Percentiles rank a stretch among this genome's conserved stretches.
Evolutionary conservation across 2,329 filamentous ascomycete genomes (phyloP).

Genomic region (Verticillium klebahnii): DNA sequence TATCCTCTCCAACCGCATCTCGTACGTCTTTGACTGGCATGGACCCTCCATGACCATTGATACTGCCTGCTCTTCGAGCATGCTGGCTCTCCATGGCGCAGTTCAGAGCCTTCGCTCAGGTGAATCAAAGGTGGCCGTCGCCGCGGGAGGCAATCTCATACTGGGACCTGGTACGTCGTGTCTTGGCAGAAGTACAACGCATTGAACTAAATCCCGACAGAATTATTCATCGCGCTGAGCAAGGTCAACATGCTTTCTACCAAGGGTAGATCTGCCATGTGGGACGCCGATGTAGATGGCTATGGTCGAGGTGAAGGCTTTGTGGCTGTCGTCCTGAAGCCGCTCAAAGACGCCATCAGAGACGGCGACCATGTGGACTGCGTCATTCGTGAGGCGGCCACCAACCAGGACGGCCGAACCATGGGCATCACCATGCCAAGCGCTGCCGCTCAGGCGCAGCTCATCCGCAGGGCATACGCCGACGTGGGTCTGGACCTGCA

Average conservation of each 20-base stretch:
- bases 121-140: conserved; percentile 25
- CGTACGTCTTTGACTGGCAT: conserved; percentile 34
- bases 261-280: conserved; percentile 29
- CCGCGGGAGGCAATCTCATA: conserved; percentile 24
- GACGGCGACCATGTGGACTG: conserved; percentile 20
- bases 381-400: conserved; percentile 17
- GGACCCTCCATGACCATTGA: conserved; percentile 38
- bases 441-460: conserved; percentile 16
- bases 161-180: conserved; percentile 8
- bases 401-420: conserved; percentile 15
- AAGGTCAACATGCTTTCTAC: conserved; percentile 29
- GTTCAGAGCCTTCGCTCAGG: conserved; percentile 27
- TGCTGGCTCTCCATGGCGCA: conserved; percentile 37
- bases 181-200: conserved; percentile 12
- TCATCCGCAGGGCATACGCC: conserved; percentile 22
- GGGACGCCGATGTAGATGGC: conserved; percentile 39
- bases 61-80: conserved; percentile 39
- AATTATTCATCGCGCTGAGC: background rate
- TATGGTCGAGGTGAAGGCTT: conserved; percentile 50
- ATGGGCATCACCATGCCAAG: conserved; percentile 33
- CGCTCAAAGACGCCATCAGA: conserved; percentile 34
- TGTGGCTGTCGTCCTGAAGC: conserved; percentile 41
- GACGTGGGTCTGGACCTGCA: conserved; percentile 4
- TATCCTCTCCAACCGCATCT: conserved; percentile 34
- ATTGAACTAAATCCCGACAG: background rate